A percentile compares a stretch with the other conserved stretches of the same genome.
These are phyloP conservation scores for Xerocomus potaroensis DNA, from an alignment of 768 basidiomycete genomes.

Conservation along the genomic window DNA sequence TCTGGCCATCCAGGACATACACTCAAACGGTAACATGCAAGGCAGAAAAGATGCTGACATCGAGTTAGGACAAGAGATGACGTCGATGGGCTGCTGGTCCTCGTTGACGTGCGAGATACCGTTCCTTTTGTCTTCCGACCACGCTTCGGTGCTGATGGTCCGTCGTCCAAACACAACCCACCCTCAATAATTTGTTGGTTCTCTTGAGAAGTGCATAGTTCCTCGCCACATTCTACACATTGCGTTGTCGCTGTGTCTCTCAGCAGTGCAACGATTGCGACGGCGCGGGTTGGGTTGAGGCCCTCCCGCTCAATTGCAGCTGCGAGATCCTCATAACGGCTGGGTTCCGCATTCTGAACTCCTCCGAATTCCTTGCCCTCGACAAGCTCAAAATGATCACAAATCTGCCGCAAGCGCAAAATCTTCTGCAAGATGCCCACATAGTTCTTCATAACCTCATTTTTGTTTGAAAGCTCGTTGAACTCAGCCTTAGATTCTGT, in stretches of 20 bases:
- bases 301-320: slow-evolving; percentile 75
- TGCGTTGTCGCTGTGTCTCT: slow-evolving; percentile 85
- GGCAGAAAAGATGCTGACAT: slow-evolving; percentile 93
- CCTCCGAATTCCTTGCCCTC: slow-evolving; percentile 59
- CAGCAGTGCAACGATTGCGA: slow-evolving; percentile 79
- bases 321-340: slow-evolving; percentile 72
- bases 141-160: slow-evolving; percentile 45
- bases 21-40: slow-evolving; percentile 76
- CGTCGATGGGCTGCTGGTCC: slow-evolving; percentile 65
- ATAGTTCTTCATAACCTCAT: slow-evolving; percentile 97
- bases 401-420: slow-evolving; percentile 93
- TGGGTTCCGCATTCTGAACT: slow-evolving; percentile 42
- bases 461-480: slow-evolving; percentile 77
- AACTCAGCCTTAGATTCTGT: slow-evolving; percentile 90
- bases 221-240: slow-evolving; percentile 82
- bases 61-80: slow-evolving; percentile 76
- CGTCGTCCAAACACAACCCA: slow-evolving; percentile 48
- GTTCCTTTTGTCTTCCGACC: slow-evolving; percentile 51
- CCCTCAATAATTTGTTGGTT: slow-evolving; percentile 34
- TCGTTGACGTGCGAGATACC: slow-evolving; percentile 64
- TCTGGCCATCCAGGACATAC: slow-evolving; percentile 82
- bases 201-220: slow-evolving; percentile 58
- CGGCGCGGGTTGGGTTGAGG: slow-evolving; percentile 67
- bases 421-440: slow-evolving; percentile 97
- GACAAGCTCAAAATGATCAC: slow-evolving; percentile 91